A percentile compares a stretch with the other conserved stretches of the same genome.
Conservation (phyloP, 768 basidiomycete species). For the Wakefieldia striispora region DNA sequence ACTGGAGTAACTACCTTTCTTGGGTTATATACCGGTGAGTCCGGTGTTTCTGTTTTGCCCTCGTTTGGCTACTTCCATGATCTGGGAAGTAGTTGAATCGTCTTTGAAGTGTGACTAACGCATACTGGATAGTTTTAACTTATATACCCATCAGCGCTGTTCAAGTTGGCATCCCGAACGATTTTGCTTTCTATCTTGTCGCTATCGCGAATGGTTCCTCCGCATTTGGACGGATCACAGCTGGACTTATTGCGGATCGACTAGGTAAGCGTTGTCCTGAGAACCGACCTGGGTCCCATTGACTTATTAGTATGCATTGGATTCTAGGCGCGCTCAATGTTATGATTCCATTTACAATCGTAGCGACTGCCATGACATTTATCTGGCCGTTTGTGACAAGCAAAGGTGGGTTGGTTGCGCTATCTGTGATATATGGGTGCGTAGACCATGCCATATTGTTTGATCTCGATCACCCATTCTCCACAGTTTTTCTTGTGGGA, state of each 20-base stretch:
- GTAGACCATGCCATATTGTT: slow-evolving; percentile 5
- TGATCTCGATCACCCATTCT: background rate
- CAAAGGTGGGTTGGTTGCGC: slow-evolving; percentile 44
- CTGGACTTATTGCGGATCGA: slow-evolving; percentile 55
- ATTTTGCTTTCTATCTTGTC: slow-evolving; percentile 63
- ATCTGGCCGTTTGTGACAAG: slow-evolving; percentile 65
- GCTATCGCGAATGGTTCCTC: slow-evolving; percentile 69
- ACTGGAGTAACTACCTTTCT: slow-evolving; percentile 60
- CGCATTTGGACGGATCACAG: slow-evolving; percentile 55
- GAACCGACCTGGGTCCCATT: background rate
- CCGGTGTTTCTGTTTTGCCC: background rate
- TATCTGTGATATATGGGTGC: slow-evolving; percentile 67
- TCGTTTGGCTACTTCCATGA: background rate
- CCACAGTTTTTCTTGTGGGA: slow-evolving; percentile 57
- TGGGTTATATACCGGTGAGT: slow-evolving; percentile 64
- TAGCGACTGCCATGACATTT: slow-evolving; percentile 60
- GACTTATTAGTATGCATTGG: background rate
- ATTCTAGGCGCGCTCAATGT: slow-evolving; percentile 60
- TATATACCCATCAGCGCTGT: slow-evolving; percentile 63
- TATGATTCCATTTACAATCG: slow-evolving; percentile 59
- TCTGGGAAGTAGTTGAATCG: background rate
- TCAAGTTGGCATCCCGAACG: slow-evolving; percentile 43
- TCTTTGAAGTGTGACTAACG: background rate
- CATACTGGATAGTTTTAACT: slow-evolving; percentile 48
- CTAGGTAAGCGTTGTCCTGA: slow-evolving; percentile 37